These are phyloP conservation scores for Rostrohypoxylon terebratum DNA, from an alignment of 495 filamentous ascomycete species.

Conservation along the genomic window DNA sequence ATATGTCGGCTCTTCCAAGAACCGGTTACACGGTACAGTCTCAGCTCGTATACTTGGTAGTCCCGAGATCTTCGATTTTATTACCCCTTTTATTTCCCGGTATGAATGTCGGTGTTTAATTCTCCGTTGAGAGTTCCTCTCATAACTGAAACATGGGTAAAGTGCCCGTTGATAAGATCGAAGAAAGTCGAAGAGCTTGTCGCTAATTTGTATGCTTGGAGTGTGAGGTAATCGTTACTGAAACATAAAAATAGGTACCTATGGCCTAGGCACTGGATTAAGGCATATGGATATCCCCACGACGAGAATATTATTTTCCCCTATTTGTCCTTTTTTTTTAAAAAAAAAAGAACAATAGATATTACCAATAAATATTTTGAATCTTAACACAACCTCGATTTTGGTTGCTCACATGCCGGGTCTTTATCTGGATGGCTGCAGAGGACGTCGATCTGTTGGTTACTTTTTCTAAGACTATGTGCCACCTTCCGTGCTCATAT, in stretches of 20 bases:
- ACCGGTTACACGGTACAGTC: neutral
- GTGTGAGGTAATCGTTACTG: neutral
- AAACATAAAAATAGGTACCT: neutral
- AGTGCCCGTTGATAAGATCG: neutral
- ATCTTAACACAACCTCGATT: too few species aligned
- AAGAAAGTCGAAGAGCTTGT: neutral
- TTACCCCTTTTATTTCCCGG: slow-evolving; percentile 6
- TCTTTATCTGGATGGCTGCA: neutral
- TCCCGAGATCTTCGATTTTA: neutral
- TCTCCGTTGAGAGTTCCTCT: neutral
- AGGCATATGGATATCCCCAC: too few species aligned
- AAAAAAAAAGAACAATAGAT: too few species aligned
- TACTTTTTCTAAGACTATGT: neutral
- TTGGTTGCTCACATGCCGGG: neutral
- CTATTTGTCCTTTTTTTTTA: too few species aligned
- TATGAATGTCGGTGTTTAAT: neutral
- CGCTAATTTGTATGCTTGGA: neutral
- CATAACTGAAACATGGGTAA: neutral
- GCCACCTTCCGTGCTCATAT: neutral
- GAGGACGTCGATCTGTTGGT: too few species aligned
- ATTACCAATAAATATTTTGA: too few species aligned
- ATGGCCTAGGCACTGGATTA: neutral
- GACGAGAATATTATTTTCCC: too few species aligned
- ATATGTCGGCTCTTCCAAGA: slow-evolving; percentile 1
- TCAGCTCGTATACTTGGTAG: neutral